Evolutionary conservation across 2,329 filamentous ascomycete species (phyloP).

Genomic region (Pezicula rhizophila): DNA sequence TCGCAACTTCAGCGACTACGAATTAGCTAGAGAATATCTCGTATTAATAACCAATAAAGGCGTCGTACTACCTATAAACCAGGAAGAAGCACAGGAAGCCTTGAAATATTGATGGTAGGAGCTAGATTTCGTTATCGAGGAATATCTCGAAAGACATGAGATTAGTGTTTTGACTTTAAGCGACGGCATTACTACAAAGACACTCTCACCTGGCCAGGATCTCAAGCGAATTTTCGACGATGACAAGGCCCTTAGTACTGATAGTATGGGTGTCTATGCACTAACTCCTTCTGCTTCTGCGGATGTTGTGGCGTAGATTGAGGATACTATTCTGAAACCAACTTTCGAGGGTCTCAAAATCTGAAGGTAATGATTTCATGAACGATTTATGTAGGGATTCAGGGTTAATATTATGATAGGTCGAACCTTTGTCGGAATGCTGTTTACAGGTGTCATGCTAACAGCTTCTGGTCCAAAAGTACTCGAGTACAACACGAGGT

Average conservation of each 20-base stretch:
- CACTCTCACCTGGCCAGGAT: constrained; percentile 81
- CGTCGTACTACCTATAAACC: constrained; percentile 72
- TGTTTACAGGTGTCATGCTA: constrained; percentile 86
- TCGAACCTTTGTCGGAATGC: constrained; percentile 62
- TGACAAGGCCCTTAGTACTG: constrained; percentile 83
- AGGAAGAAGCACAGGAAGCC: constrained; percentile 68
- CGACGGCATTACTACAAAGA: constrained; percentile 75
- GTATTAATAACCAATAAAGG: constrained; percentile 66
- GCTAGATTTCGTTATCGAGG: constrained; percentile 84
- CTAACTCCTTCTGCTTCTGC: constrained; percentile 45
- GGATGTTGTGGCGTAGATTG: constrained; percentile 61
- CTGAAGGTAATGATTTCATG: constrained; percentile 63
- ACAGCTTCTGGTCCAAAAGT: constrained; percentile 70
- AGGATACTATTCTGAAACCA: constrained; percentile 72
- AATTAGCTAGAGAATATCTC: constrained; percentile 64
- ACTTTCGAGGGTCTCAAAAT: constrained; percentile 79
- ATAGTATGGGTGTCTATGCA: constrained; percentile 92
- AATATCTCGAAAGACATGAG: constrained; percentile 82
- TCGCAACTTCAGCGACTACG: constrained; percentile 74
- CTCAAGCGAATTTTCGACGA: constrained; percentile 88
- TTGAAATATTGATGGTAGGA: constrained; percentile 78
- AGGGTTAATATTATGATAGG: constrained; percentile 59
- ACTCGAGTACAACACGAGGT: constrained; percentile 84
- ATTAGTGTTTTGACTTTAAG: constrained; percentile 81
- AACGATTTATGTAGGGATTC: constrained; percentile 75